Conservation (phyloP, 257 asterid genomes). For the Coffea canephora region DNA sequence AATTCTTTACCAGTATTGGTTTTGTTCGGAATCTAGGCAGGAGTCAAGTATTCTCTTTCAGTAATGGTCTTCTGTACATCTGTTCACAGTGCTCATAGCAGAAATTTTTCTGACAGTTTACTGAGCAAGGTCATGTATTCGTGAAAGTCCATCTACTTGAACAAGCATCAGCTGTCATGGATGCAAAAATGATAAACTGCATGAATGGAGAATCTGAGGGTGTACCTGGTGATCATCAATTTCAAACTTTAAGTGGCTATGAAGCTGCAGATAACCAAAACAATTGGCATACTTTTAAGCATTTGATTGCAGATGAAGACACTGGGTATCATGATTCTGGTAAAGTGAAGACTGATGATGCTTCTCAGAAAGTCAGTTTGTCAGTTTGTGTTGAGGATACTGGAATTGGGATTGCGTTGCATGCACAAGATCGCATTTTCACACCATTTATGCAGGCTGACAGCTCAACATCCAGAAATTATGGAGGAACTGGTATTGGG, state of each 20-base stretch:
- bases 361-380: constrained; percentile 43
- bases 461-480: constrained; percentile 85
- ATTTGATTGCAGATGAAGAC: constrained; percentile 44
- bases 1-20: neutral
- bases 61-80: neutral
- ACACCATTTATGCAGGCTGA: constrained; percentile 98
- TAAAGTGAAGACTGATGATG: constrained; percentile 26
- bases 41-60: neutral
- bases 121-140: constrained; percentile 83
- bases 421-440: constrained; percentile 72
- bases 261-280: constrained; percentile 82
- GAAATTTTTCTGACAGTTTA: constrained; percentile 50
- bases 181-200: constrained; percentile 31
- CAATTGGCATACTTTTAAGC: constrained; percentile 64
- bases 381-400: constrained; percentile 88
- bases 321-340: constrained; percentile 27
- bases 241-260: constrained; percentile 69
- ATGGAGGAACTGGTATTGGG: constrained; percentile 97
- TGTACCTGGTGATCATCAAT: constrained; percentile 29
- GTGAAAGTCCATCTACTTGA: constrained; percentile 81
- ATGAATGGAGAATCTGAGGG: constrained; percentile 48
- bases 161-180: constrained; percentile 40
- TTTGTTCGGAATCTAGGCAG: neutral
- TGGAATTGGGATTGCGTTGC: constrained; percentile 78
- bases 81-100: neutral